These are phyloP conservation scores for Saprolegnia diclina DNA, from an alignment of 352 stramenopile species.

Conservation along the genomic window DNA sequence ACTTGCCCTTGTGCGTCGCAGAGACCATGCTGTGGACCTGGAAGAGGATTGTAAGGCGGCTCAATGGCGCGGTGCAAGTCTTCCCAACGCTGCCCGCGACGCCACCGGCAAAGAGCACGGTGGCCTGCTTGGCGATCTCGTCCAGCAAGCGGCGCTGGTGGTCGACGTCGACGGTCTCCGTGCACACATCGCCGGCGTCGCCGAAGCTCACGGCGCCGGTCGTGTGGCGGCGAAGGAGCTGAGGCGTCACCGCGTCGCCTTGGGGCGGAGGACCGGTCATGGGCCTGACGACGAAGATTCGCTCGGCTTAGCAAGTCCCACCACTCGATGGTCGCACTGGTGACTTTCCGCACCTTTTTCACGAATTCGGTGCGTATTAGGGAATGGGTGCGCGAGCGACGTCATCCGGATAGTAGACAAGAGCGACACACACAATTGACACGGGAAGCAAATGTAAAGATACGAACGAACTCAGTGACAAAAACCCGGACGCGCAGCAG, in stretches of 20 bases:
- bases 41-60: conserved; percentile 93
- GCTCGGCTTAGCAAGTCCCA: neutral
- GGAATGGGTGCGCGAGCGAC: too few species aligned
- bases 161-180: conserved; percentile 75
- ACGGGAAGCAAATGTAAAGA: neutral
- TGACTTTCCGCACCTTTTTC: too few species aligned
- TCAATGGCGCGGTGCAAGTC: conserved; percentile 92
- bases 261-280: too few species aligned
- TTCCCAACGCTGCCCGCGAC: conserved; percentile 94
- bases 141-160: conserved; percentile 32
- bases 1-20: conserved; percentile 76
- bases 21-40: conserved; percentile 95
- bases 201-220: conserved; percentile 77
- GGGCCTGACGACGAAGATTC: too few species aligned
- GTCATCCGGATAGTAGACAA: neutral
- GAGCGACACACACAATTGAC: conserved; percentile 9
- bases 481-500: neutral
- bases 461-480: too few species aligned
- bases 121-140: conserved; percentile 64
- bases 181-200: conserved; percentile 66
- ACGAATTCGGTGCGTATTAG: too few species aligned
- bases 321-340: too few species aligned
- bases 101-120: conserved; percentile 82
- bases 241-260: neutral
- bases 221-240: conserved; percentile 60